phyloP scores from a whole-genome alignment of 1,284 basidiomycete genomes.

The Trametes versicolor region DNA sequence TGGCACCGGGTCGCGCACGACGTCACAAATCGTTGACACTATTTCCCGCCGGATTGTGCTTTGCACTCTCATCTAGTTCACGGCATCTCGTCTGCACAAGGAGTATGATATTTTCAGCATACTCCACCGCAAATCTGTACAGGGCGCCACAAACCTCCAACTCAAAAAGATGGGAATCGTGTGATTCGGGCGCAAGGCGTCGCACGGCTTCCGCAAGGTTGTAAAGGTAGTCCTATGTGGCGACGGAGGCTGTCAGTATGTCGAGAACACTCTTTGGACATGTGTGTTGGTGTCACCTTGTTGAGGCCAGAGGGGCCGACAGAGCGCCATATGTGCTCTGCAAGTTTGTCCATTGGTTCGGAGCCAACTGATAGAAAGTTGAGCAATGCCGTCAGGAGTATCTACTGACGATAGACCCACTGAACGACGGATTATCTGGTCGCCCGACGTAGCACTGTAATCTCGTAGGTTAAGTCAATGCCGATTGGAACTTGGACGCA shows the following conservation, averaged over 20 bases:
- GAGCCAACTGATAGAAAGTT: conserved; percentile 68
- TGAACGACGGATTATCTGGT: conserved; percentile 82
- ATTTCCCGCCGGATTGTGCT: neutral
- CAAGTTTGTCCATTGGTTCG: conserved; percentile 74
- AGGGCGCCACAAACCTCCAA: conserved; percentile 62
- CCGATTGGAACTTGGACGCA: neutral
- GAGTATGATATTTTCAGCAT: neutral
- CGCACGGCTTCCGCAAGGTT: conserved; percentile 75
- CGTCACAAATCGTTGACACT: neutral
- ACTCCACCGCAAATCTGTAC: too few species aligned
- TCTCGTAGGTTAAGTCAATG: conserved; percentile 40
- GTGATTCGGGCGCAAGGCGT: conserved; percentile 75
- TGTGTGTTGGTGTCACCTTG: conserved; percentile 58
- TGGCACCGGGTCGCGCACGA: neutral
- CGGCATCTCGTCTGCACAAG: conserved; percentile 42
- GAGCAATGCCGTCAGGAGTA: neutral
- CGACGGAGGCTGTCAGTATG: conserved; percentile 39
- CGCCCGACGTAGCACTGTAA: conserved; percentile 76
- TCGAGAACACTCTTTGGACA: neutral
- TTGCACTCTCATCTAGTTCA: conserved; percentile 39
- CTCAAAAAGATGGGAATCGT: conserved; percentile 80
- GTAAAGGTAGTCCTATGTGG: conserved; percentile 75
- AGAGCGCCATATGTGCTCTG: conserved; percentile 75
- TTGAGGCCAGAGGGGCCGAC: conserved; percentile 87
- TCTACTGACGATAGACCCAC: conserved; percentile 49